Percentiles rank a stretch among this genome's conserved stretches.
Conservation (phyloP, 495 filamentous ascomycete species). For the Tuber calosporum region DNA sequence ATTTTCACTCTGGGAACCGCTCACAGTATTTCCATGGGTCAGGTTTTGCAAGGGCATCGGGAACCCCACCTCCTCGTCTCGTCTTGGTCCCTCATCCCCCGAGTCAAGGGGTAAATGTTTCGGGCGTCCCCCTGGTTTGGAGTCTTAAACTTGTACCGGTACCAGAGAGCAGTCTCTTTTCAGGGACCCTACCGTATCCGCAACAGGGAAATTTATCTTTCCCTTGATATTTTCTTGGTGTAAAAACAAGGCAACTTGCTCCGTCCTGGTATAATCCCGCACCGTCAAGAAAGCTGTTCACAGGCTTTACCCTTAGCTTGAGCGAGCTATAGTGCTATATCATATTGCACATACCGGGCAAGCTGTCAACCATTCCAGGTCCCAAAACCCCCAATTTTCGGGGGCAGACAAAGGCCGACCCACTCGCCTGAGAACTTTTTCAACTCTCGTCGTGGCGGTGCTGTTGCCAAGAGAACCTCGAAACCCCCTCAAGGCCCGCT, state of each 20-base stretch:
- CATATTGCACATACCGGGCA: too few relatives aligned
- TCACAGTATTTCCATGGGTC: neutral
- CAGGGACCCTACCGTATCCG: neutral
- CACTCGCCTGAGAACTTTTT: neutral
- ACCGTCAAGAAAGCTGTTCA: neutral
- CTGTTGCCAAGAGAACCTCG: conserved; percentile 30
- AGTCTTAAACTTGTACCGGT: neutral
- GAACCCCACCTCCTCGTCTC: neutral
- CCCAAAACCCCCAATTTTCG: neutral
- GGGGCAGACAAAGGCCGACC: neutral
- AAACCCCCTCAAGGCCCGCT: conserved; percentile 21
- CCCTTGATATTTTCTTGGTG: neutral
- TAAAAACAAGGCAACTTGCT: neutral
- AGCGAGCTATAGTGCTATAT: neutral
- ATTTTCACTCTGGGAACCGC: neutral
- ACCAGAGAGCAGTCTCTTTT: neutral
- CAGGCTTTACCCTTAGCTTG: neutral
- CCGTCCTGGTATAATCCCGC: neutral
- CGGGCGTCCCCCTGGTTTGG: neutral
- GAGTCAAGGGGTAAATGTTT: neutral
- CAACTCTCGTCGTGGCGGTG: conserved; percentile 24
- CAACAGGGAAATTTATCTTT: neutral
- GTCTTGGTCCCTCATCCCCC: neutral
- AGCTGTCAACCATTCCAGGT: neutral
- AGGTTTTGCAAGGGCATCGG: neutral